These are phyloP conservation scores for Solanum medicagineum DNA, from an alignment of 257 asterid genomes.

Conservation along the genomic window DNA sequence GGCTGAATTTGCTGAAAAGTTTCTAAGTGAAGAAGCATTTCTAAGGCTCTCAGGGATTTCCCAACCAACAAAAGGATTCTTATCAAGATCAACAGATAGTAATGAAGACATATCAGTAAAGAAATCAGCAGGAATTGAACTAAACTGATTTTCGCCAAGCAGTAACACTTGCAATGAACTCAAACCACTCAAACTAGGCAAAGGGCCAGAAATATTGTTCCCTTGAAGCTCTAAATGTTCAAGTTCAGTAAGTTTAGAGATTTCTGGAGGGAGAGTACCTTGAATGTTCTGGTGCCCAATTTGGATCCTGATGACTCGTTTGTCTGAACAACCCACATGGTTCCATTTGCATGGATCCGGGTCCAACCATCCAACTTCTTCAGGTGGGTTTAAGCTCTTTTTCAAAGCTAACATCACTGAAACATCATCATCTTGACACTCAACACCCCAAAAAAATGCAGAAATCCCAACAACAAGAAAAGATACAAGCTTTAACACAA, in stretches of 20 bases:
- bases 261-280: slow-evolving; percentile 66
- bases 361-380: slow-evolving; percentile 50
- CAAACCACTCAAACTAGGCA: slow-evolving; percentile 61
- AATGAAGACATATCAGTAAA: slow-evolving; percentile 70
- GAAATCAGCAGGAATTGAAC: slow-evolving; percentile 61
- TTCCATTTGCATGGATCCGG: slow-evolving; percentile 84
- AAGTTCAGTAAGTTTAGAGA: slow-evolving; percentile 46
- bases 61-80: slow-evolving; percentile 67
- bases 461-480: slow-evolving; percentile 27
- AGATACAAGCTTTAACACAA: slow-evolving; percentile 18
- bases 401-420: slow-evolving; percentile 62
- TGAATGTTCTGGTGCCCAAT: slow-evolving; percentile 50
- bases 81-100: slow-evolving; percentile 57
- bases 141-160: slow-evolving; percentile 61
- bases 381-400: slow-evolving; percentile 48
- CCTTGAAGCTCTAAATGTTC: slow-evolving; percentile 71
- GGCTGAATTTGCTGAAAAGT: slow-evolving; percentile 70
- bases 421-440: slow-evolving; percentile 40
- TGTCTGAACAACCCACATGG: slow-evolving; percentile 42
- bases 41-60: slow-evolving; percentile 49
- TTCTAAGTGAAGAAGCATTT: slow-evolving; percentile 53
- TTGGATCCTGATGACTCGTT: slow-evolving; percentile 79
- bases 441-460: slow-evolving; percentile 13
- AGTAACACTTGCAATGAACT: slow-evolving; percentile 44
- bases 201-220: slow-evolving; percentile 79